Conservation (phyloP, 2,329 filamentous ascomycete genomes). For the Colletotrichum sp. region DNA sequence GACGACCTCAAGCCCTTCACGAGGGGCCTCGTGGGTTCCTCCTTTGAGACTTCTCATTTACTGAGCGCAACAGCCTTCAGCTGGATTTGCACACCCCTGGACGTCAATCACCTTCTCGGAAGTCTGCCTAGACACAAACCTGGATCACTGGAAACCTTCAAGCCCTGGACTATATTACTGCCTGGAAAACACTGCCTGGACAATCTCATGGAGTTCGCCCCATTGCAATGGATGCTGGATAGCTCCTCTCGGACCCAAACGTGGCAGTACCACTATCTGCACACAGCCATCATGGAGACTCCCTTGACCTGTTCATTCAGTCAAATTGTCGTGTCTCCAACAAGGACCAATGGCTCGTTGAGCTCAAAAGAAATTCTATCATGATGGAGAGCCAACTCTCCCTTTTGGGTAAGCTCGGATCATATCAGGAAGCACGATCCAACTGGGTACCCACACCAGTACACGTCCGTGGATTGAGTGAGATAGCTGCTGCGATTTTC, state of each 20-base stretch:
- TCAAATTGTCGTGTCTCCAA: neutral
- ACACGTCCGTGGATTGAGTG: neutral
- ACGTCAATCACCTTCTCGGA: neutral
- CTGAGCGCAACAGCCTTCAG: conserved; percentile 1
- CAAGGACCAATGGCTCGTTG: neutral
- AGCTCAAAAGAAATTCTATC: neutral
- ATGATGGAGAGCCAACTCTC: neutral
- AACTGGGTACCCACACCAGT: neutral
- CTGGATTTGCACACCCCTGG: neutral
- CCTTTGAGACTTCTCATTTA: neutral
- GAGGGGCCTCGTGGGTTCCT: neutral
- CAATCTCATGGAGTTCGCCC: neutral
- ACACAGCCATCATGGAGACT: neutral
- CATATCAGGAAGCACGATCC: neutral
- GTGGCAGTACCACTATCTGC: conserved; percentile 6
- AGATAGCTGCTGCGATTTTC: neutral
- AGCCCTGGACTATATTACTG: neutral
- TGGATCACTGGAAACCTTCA: neutral
- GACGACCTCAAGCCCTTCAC: neutral
- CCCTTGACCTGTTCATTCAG: neutral
- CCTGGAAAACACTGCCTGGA: neutral
- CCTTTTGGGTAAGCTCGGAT: conserved; percentile 6
- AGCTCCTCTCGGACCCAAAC: neutral
- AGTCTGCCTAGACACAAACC: neutral
- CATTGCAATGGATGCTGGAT: neutral